phyloP scores from a whole-genome alignment of 257 asterid species.

The Gynochthodes officinalis region DNA sequence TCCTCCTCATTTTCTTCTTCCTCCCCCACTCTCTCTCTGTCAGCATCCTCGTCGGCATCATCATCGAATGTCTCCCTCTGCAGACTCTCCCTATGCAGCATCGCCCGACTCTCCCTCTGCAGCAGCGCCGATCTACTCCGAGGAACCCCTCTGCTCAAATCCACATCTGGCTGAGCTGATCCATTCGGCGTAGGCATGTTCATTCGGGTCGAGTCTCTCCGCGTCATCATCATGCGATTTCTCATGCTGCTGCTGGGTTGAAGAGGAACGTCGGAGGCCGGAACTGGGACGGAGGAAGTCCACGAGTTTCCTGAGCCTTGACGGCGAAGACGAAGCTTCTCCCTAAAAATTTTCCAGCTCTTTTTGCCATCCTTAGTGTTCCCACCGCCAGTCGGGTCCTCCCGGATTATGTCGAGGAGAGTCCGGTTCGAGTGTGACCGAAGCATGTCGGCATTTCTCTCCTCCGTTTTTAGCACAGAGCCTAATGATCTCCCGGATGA shows the following conservation, averaged over 20 bases:
- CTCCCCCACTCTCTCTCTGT: background rate
- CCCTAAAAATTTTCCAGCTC: conserved; percentile 57
- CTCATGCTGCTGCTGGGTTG: conserved; percentile 15
- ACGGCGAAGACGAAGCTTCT: conserved; percentile 50
- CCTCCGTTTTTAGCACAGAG: conserved; percentile 19
- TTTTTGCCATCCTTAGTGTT: conserved; percentile 25
- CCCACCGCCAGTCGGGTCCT: conserved; percentile 42
- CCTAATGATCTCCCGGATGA: conserved; percentile 20
- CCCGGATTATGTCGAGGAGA: conserved; percentile 58
- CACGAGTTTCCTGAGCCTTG: conserved; percentile 42
- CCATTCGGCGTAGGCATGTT: background rate
- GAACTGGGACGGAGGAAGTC: conserved; percentile 52
- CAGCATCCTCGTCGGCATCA: background rate
- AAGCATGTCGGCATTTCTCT: conserved; percentile 14
- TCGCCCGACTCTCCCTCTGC: conserved; percentile 29
- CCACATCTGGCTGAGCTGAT: conserved; percentile 15
- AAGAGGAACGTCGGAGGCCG: conserved; percentile 65
- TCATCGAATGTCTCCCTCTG: background rate
- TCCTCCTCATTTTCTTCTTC: conserved; percentile 1
- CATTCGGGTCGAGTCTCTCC: conserved; percentile 36
- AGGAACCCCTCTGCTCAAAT: conserved; percentile 12
- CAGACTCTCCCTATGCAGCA: conserved; percentile 35
- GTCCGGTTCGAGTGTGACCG: conserved; percentile 41
- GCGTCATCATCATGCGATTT: conserved; percentile 32
- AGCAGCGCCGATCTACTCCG: conserved; percentile 29